Evolutionary conservation across 2,329 filamentous ascomycete genomes (phyloP).

Genomic region (Alternaria conjuncta): DNA sequence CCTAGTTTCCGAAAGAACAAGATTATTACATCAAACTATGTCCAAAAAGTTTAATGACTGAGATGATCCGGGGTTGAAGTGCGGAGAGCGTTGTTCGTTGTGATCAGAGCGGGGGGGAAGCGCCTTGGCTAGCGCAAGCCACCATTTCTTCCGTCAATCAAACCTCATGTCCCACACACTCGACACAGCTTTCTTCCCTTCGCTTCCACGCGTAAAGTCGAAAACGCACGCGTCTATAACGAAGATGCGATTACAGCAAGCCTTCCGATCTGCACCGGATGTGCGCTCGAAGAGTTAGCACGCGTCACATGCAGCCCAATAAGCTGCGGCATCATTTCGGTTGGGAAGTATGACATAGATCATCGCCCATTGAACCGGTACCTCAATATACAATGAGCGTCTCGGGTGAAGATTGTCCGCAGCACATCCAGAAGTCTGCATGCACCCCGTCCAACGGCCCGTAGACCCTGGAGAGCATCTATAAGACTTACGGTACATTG

Average conservation of each 20-base stretch:
- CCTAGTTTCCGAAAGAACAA: slow-evolving; percentile 8
- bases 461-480: slow-evolving; percentile 5
- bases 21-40: background rate
- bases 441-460: background rate
- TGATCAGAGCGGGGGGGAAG: slow-evolving; percentile 12
- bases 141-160: slow-evolving; percentile 40
- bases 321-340: background rate
- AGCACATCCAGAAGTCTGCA: background rate
- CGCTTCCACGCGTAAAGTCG: background rate
- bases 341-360: slow-evolving; percentile 5
- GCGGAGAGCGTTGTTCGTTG: slow-evolving; percentile 2
- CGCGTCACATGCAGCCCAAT: background rate
- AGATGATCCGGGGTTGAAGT: background rate
- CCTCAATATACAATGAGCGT: slow-evolving; percentile 16
- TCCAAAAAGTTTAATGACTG: background rate
- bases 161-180: background rate
- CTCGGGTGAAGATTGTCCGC: slow-evolving; percentile 26
- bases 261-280: background rate
- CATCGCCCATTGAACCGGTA: slow-evolving; percentile 10
- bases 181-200: background rate
- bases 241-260: background rate
- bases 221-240: background rate
- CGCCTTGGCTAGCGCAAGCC: slow-evolving; percentile 23
- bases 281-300: background rate
- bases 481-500: slow-evolving; percentile 18